Evolutionary conservation across 345 rosid species (phyloP), one percentile per base, ranked within the genome.

Genomic region (Citrus sinensis): DNA sequence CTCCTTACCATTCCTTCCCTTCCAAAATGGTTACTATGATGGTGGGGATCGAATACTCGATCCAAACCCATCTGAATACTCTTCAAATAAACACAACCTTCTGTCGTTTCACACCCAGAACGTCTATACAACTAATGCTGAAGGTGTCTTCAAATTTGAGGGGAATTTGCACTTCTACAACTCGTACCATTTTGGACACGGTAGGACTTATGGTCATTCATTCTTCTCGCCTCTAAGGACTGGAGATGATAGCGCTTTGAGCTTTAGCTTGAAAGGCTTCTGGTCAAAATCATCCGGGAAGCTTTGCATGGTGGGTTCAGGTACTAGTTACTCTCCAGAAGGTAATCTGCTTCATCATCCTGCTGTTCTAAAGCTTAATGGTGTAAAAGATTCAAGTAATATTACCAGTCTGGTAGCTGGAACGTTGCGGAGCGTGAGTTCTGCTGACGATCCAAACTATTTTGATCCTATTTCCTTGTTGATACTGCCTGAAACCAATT

Each of bases 281-380:
- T 86, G 86, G 88, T 81, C 85, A 27, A 49, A 11, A 16, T 60
- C 71, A 22, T 51, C 58, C 0, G 88, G 86, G 14, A 63, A 83
- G 76, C 78, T 86, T 3, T 86, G 88, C 70, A 86, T 86, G 85
- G 82, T 81, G 49, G 88, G 86, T 5, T 79, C 86, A 14, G 7
- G 78, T 61, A 30, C 80, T 30, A 71, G 64, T 17, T 2, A 39
- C 67, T 68, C 81, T 0, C 27, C 0, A 24, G 59, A 78, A 34
- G 86, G 82, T 79, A 59, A 81, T 30, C 11, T 11, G 20, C 78
- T 49, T 64, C 60, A 66, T 24, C 79, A 46, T 46, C 1, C 42
- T 67, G 88, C 71, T 74, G 70, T 85, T 35, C 70, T 86, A 25
- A 70, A 73, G 78, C 75, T 86, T 24, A 16, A 42, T 78, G 77